Evolutionary conservation across 371 early-diverging fungal genomes (phyloP).

Genomic region (Gilbertella persicaria): DNA sequence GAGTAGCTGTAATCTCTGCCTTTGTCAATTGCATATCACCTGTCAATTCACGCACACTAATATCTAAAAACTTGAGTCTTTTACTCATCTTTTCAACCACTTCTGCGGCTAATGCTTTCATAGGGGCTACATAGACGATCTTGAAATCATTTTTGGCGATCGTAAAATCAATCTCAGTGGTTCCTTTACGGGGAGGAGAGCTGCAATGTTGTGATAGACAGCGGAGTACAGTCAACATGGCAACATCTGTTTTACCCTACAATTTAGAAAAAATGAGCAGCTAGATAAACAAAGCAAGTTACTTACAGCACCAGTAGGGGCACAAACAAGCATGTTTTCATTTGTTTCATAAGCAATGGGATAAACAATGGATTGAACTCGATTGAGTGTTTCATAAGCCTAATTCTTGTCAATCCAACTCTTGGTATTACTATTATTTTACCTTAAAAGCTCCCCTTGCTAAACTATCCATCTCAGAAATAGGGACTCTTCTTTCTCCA

Average conservation of each 20-base stretch:
- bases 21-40: constrained; percentile 97
- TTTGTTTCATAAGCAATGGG: constrained; percentile 92
- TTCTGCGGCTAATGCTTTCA: constrained; percentile 99
- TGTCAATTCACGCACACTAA: constrained; percentile 91
- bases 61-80: constrained; percentile 82
- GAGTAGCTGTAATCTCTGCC: constrained; percentile 86
- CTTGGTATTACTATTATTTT: neutral
- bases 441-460: constrained; percentile 79
- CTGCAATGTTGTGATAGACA: constrained; percentile 69
- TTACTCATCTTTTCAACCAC: constrained; percentile 90
- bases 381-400: constrained; percentile 88
- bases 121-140: constrained; percentile 99
- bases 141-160: constrained; percentile 86
- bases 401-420: constrained; percentile 7
- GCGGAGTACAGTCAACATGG: constrained; percentile 89
- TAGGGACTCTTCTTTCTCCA: constrained; percentile 60
- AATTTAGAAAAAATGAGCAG: constrained; percentile 26
- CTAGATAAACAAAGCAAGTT: neutral
- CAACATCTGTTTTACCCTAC: constrained; percentile 99
- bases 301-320: constrained; percentile 98
- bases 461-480: constrained; percentile 72
- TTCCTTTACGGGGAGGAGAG: constrained; percentile 51
- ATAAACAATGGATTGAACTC: constrained; percentile 94
- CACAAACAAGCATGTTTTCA: constrained; percentile 98
- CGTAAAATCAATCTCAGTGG: constrained; percentile 44